Base-by-base conservation (phyloP, 2,329 filamentous ascomycete genomes). In the Xylaria sp. region DNA sequence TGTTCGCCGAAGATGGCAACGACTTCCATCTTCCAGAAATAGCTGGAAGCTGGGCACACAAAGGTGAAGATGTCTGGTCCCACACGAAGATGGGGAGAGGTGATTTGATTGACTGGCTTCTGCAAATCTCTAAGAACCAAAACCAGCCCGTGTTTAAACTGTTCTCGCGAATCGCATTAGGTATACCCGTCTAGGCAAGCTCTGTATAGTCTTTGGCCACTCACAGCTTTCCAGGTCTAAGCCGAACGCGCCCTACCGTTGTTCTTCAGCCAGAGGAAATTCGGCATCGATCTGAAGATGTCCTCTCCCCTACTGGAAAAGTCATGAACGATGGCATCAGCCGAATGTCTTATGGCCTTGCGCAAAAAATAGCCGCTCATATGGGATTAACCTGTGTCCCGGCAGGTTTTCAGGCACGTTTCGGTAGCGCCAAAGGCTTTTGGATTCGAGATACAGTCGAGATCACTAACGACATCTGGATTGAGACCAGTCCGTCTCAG, bases 371-470 rank as follows among this genome's bases (percentile, higher is more conserved):
- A 4, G 77, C 80, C 21, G 65, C 76, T 1, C 56, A 57, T 0
- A 74, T 89, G 7, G 80, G 79, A 0, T 69, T 87, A 0, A 61
- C 67, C 0, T 76, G 81, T n/a, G 67, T 82, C 0, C 88, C 88
- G 0, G 82, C 82, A 29, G 86, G 80, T 0, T 85, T 87, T 42
- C 90, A 93, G 68, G 89, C 77, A 1, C 81, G 90, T 0, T 81
- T 92, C 34, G 87, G 84, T 8, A 83, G 87, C 17, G 87, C 87
- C 0, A 93, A 93, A 68, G 90, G 90, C 0, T 76, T 92, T 60
- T 92, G 89, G 89, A 78, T 88, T 43, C 70, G 87, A 4, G 85
- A 88, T 59, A 74, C 76, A 0, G 64, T 74, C 0, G 77, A 81
- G 21, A 69, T 69, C 0, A 71, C 72, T 1, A 72, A 78, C 1